These are phyloP conservation scores for Waltergamsia citrina DNA, from an alignment of 2,329 filamentous ascomycete genomes.

Conservation along the genomic window DNA sequence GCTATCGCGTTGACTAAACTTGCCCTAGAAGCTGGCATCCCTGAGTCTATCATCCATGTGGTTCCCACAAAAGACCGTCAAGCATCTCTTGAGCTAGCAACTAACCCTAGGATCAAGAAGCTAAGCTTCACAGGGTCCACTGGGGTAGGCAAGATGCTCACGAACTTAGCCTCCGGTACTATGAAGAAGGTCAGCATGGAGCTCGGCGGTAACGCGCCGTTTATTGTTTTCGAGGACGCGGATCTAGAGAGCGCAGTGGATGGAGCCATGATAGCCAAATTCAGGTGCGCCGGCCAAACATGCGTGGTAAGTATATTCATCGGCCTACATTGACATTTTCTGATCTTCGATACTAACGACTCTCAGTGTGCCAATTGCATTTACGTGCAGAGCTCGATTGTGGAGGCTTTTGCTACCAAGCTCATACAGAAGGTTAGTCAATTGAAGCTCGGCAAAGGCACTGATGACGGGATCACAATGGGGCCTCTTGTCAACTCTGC, in stretches of 20 bases:
- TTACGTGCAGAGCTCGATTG: constrained; percentile 21
- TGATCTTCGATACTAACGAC: neutral
- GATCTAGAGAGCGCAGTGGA: constrained; percentile 51
- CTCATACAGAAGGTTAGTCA: constrained; percentile 17
- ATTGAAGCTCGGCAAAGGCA: constrained; percentile 16
- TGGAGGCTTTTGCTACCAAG: constrained; percentile 16
- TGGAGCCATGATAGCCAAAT: constrained; percentile 36
- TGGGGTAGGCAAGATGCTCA: constrained; percentile 51
- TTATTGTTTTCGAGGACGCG: constrained; percentile 58
- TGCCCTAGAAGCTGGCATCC: constrained; percentile 55
- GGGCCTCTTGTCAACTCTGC: constrained; percentile 51
- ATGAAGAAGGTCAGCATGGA: constrained; percentile 62
- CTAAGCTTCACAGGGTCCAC: constrained; percentile 63
- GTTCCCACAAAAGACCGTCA: constrained; percentile 17
- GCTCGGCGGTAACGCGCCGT: constrained; percentile 59
- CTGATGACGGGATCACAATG: constrained; percentile 14
- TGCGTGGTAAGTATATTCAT: constrained; percentile 43
- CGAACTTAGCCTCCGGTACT: constrained; percentile 47
- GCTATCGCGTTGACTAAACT: constrained; percentile 57
- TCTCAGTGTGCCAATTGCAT: constrained; percentile 26
- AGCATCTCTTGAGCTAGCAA: constrained; percentile 17
- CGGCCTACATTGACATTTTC: neutral
- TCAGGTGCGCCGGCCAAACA: constrained; percentile 45
- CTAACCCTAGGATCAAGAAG: constrained; percentile 31
- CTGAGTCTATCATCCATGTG: constrained; percentile 21